These are phyloP conservation scores for Jamesozyma spencerorum DNA, from an alignment of 805 yeast genomes.

Conservation along the genomic window DNA sequence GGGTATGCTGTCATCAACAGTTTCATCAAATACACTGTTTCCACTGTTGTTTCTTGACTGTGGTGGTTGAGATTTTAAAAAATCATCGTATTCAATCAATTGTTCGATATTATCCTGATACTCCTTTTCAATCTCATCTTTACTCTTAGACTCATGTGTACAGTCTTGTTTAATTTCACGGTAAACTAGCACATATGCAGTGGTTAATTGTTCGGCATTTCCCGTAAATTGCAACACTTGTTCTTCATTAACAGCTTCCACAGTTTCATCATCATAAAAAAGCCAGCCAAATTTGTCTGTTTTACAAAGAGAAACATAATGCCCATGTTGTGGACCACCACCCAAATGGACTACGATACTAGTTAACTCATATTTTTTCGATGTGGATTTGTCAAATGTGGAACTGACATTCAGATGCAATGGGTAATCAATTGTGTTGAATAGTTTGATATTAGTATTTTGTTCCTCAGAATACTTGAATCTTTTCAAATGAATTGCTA, in stretches of 20 bases:
- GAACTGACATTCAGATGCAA: slow-evolving; percentile 53
- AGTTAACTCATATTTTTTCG: slow-evolving; percentile 62
- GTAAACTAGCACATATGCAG: slow-evolving; percentile 85
- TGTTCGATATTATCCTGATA: slow-evolving; percentile 17
- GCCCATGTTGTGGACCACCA: slow-evolving; percentile 97
- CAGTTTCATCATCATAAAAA: slow-evolving; percentile 89
- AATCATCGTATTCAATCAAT: slow-evolving; percentile 19
- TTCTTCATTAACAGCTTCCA: slow-evolving; percentile 73
- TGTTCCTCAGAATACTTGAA: slow-evolving; percentile 81
- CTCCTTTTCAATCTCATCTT: not conserved
- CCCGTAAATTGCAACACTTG: slow-evolving; percentile 83
- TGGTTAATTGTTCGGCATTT: slow-evolving; percentile 74
- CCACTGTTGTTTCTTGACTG: not conserved
- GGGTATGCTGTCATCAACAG: not conserved
- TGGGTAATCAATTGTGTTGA: slow-evolving; percentile 78
- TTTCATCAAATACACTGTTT: not conserved
- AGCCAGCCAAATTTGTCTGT: slow-evolving; percentile 79
- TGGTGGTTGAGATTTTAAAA: slow-evolving; percentile 4
- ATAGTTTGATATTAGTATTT: slow-evolving; percentile 73
- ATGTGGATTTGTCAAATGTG: slow-evolving; percentile 35
- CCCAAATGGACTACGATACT: slow-evolving; percentile 92
- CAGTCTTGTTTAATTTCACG: slow-evolving; percentile 38
- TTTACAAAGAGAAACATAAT: slow-evolving; percentile 79
- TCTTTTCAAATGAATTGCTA: slow-evolving; percentile 79
- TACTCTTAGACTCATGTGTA: not conserved